Evolutionary conservation across 176 grass and related monocot species (phyloP).

Genomic region (Carex littledalei): DNA sequence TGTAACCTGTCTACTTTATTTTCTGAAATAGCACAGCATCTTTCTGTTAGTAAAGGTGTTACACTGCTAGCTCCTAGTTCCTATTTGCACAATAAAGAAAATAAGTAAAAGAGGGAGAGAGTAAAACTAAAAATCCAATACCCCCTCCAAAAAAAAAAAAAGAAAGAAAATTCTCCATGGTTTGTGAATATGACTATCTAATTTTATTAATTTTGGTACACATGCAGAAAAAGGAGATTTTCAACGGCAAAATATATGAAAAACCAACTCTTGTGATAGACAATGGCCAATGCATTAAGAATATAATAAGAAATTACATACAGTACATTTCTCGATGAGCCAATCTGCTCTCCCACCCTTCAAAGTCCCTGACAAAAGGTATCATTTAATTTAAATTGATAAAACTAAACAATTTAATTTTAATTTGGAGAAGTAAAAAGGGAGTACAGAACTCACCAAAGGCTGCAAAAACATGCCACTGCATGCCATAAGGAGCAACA

Average conservation of each 20-base stretch:
- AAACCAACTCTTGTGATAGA: neutral
- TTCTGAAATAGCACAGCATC: constrained; percentile 68
- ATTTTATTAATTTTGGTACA: neutral
- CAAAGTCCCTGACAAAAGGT: constrained; percentile 55
- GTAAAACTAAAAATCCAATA: neutral
- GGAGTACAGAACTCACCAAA: constrained; percentile 50
- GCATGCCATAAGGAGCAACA: constrained; percentile 59
- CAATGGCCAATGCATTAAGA: constrained; percentile 16
- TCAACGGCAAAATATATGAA: neutral
- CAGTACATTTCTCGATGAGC: constrained; percentile 99
- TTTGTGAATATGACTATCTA: neutral
- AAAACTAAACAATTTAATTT: neutral
- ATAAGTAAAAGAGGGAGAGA: neutral
- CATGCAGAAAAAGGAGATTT: neutral
- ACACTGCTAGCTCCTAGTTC: constrained; percentile 94
- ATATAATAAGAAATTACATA: constrained; percentile 50
- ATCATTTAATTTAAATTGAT: constrained; percentile 17
- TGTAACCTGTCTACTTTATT: constrained; percentile 86
- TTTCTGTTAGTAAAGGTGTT: constrained; percentile 74
- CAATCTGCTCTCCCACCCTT: constrained; percentile 94
- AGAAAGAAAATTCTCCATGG: neutral
- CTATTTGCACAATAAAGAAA: constrained; percentile 26
- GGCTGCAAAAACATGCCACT: constrained; percentile 86
- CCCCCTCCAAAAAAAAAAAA: no score
- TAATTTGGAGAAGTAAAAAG: neutral